These are phyloP conservation scores for Fusarium musae DNA, from an alignment of 2,329 filamentous ascomycete genomes.

Conservation along the genomic window DNA sequence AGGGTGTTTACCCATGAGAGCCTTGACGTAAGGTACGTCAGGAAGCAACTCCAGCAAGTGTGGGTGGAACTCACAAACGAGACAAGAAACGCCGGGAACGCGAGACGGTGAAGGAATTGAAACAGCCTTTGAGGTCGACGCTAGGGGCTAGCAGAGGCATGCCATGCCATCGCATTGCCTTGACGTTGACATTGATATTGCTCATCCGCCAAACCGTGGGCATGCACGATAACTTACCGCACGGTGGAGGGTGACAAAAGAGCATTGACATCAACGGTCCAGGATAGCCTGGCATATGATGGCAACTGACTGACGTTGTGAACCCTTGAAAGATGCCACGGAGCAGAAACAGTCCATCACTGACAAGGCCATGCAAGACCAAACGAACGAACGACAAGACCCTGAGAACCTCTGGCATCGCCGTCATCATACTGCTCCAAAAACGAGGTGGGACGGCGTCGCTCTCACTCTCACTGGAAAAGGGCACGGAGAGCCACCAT, in stretches of 20 bases:
- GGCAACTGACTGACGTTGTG: slow-evolving; percentile 42
- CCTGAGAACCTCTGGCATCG: slow-evolving; percentile 36
- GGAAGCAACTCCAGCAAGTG: slow-evolving; percentile 36
- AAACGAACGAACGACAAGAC: slow-evolving; percentile 31
- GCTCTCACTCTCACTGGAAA: slow-evolving; percentile 19
- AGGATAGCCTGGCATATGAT: slow-evolving; percentile 39
- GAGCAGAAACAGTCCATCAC: too few relatives aligned
- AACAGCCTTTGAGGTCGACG: slow-evolving; percentile 40
- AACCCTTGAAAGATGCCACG: too few relatives aligned
- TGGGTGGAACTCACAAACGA: slow-evolving; percentile 42
- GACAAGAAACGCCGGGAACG: slow-evolving; percentile 45
- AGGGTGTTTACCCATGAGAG: slow-evolving; percentile 43
- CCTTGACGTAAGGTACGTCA: slow-evolving; percentile 48
- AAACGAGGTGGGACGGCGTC: slow-evolving; percentile 40
- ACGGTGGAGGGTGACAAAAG: slow-evolving; percentile 37
- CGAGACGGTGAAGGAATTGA: slow-evolving; percentile 48
- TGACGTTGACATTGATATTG: slow-evolving; percentile 11
- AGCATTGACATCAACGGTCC: slow-evolving; percentile 42
- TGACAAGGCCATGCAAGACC: slow-evolving; percentile 22
- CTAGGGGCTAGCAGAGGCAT: slow-evolving; percentile 35
- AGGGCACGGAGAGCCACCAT: slow-evolving; percentile 25
- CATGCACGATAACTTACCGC: slow-evolving; percentile 1
- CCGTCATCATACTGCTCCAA: slow-evolving; percentile 45
- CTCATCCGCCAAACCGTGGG: slow-evolving; percentile 15
- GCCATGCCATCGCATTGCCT: slow-evolving; percentile 26